A percentile compares a stretch with the other conserved stretches of the same genome.
These are phyloP conservation scores for Diplodia scrobiculata DNA, from an alignment of 2,329 filamentous ascomycete genomes.

Conservation along the genomic window DNA sequence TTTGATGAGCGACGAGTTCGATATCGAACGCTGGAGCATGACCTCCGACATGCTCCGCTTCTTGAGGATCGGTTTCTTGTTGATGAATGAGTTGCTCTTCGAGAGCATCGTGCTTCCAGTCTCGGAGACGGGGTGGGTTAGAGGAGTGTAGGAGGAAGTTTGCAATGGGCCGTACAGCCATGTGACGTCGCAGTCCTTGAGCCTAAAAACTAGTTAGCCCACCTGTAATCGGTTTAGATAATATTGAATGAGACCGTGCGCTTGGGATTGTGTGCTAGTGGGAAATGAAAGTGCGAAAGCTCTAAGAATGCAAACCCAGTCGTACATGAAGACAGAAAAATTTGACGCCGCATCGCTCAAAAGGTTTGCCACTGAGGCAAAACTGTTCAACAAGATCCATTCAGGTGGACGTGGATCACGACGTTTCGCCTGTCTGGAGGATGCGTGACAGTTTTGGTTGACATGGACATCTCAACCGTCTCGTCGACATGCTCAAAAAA, in stretches of 20 bases:
- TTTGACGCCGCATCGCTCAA: background rate
- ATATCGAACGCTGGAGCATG: slow-evolving; percentile 87
- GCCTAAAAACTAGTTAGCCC: slow-evolving; percentile 59
- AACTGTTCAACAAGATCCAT: background rate
- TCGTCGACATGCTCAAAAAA: background rate
- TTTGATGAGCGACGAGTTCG: slow-evolving; percentile 83
- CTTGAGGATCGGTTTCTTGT: slow-evolving; percentile 91
- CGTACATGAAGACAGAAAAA: slow-evolving; percentile 29
- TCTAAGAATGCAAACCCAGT: background rate
- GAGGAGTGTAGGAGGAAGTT: slow-evolving; percentile 62
- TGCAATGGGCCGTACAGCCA: slow-evolving; percentile 96
- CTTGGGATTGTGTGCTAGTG: background rate
- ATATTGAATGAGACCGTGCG: background rate
- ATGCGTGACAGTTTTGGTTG: background rate
- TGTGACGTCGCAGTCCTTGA: slow-evolving; percentile 95
- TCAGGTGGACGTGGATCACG: background rate
- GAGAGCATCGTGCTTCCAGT: slow-evolving; percentile 61
- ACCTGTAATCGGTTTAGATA: slow-evolving; percentile 4
- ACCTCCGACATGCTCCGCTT: slow-evolving; percentile 95
- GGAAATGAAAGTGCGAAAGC: background rate
- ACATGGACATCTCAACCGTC: background rate
- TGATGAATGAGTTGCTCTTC: slow-evolving; percentile 67
- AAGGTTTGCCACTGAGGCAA: background rate
- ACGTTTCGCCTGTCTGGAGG: background rate
- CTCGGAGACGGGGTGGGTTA: slow-evolving; percentile 53